Evolutionary conservation across 2,329 filamentous ascomycete species (phyloP).

Genomic region (Clonostachys byssicola): DNA sequence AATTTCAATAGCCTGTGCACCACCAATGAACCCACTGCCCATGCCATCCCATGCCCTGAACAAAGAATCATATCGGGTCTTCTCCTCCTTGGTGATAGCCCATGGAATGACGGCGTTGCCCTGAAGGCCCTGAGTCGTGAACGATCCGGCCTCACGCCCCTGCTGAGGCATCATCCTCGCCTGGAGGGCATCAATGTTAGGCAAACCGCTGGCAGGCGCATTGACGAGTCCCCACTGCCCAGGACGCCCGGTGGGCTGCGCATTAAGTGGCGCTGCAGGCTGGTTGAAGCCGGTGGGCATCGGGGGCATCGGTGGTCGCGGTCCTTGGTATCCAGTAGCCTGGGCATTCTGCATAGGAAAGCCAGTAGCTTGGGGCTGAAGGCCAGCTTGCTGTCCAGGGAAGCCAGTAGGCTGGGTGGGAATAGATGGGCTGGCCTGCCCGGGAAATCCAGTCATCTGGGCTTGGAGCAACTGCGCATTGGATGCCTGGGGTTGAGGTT

Average conservation of each 20-base stretch:
- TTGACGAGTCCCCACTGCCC: constrained; percentile 99
- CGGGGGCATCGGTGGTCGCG: constrained; percentile 86
- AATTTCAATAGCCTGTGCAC: constrained; percentile 92
- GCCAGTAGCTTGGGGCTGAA: constrained; percentile 68
- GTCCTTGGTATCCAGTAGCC: constrained; percentile 75
- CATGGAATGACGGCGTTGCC: constrained; percentile 96
- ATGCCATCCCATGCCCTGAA: constrained; percentile 98
- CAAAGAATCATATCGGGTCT: constrained; percentile 90
- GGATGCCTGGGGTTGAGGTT: constrained; percentile 70
- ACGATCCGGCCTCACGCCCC: constrained; percentile 78
- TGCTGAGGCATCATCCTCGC: constrained; percentile 97
- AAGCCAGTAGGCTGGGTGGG: constrained; percentile 20
- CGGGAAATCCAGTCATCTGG: constrained; percentile 66
- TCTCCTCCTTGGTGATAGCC: constrained; percentile 98
- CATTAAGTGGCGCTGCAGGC: constrained; percentile 62
- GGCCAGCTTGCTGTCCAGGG: constrained; percentile 11
- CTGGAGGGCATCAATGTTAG: constrained; percentile 89
- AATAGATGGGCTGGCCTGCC: constrained; percentile 36
- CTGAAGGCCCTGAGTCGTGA: constrained; percentile 80
- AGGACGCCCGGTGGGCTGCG: constrained; percentile 89
- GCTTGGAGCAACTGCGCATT: constrained; percentile 61
- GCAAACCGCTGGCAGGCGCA: constrained; percentile 80
- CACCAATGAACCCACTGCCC: constrained; percentile 85
- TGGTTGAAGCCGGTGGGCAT: constrained; percentile 59
- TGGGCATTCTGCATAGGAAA: constrained; percentile 66